Base-by-base conservation (phyloP, 2,329 filamentous ascomycete genomes). In the Penicillium sclerotigenum region DNA sequence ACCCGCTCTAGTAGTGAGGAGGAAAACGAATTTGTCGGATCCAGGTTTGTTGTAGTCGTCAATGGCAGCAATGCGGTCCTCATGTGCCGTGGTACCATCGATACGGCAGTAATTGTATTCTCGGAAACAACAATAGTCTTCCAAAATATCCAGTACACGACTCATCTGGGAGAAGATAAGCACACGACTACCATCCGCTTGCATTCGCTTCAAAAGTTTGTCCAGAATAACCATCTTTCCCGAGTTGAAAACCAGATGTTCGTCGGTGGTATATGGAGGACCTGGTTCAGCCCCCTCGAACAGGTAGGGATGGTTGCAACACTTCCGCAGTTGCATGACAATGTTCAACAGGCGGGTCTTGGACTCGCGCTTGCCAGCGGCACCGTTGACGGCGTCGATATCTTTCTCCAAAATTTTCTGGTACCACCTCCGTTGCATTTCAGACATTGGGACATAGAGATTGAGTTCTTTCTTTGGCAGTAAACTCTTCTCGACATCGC, bases 111-210 rank as follows among this genome's bases (percentile, higher is more conserved):
- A 99, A 61, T 96, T 89, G 77, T 90, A 97, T 31, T 91, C 87
- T 56, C 92, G 85, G 81, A 99, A 96, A 42, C 97, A 91, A 62
- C 93, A 97, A 75, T 99, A 99, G 73, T 99, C 94, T 71, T 99
- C 94, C 16, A 99, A 82, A 51, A 99, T 99, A 70, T 99, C 94
- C 40, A 99, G 80, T 37, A 97, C 82, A 83, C 94, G 90, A 69
- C 92, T 97, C 94, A 99, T 99, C 71, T 99, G 94, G 0, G 94
- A 99, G 78, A 99, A 99, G 66, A 99, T 97, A 54, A 99, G 83
- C n/a, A 99, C 91, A 62, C 94, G 85, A 70, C 92, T 97, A 40
- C 91, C 94, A 71, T 96, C 88, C 45, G 83, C 84, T 74, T 92
- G 83, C 78, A 99, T 85, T 45, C 92, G 86, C 67, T 83, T 87